These are phyloP conservation scores for Neurospora pannonica DNA, from an alignment of 495 filamentous ascomycete genomes.

Conservation along the genomic window DNA sequence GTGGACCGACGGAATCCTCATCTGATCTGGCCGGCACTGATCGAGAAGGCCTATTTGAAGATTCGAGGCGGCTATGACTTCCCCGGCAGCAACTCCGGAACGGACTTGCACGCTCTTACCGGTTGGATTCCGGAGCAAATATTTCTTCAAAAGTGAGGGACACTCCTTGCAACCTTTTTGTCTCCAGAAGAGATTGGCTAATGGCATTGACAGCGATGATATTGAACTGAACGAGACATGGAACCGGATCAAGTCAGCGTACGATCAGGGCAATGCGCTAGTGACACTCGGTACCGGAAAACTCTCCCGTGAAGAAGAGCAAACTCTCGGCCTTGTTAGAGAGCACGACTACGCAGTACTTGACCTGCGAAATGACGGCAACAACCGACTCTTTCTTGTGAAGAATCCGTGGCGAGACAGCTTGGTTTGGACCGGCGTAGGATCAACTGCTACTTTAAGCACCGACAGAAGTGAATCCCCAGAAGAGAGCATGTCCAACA, in stretches of 20 bases:
- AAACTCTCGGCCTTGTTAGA: slow-evolving; percentile 67
- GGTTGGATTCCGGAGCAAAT: slow-evolving; percentile 97
- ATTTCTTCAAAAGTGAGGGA: slow-evolving; percentile 60
- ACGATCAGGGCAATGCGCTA: slow-evolving; percentile 70
- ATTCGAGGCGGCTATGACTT: slow-evolving; percentile 95
- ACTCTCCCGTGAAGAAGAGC: slow-evolving; percentile 61
- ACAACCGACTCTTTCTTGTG: slow-evolving; percentile 59
- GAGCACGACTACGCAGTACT: slow-evolving; percentile 94
- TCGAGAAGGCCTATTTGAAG: slow-evolving; percentile 98
- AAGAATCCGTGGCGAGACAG: slow-evolving; percentile 96
- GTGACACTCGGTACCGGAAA: slow-evolving; percentile 85
- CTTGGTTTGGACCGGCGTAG: slow-evolving; percentile 47
- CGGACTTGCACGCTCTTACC: slow-evolving; percentile 80
- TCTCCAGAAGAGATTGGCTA: neutral
- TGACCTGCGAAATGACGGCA: slow-evolving; percentile 55
- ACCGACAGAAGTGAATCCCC: slow-evolving; percentile 4
- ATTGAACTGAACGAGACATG: slow-evolving; percentile 65
- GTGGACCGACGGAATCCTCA: slow-evolving; percentile 70
- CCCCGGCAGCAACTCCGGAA: slow-evolving; percentile 95
- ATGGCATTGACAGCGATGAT: slow-evolving; percentile 44
- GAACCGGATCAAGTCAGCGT: slow-evolving; percentile 65
- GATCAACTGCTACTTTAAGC: slow-evolving; percentile 19
- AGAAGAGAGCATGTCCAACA: slow-evolving; percentile 43
- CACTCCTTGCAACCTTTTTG: neutral
- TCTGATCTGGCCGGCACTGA: slow-evolving; percentile 81